phyloP scores from a whole-genome alignment of 768 basidiomycete species.

The Crepidotus variabilis region DNA sequence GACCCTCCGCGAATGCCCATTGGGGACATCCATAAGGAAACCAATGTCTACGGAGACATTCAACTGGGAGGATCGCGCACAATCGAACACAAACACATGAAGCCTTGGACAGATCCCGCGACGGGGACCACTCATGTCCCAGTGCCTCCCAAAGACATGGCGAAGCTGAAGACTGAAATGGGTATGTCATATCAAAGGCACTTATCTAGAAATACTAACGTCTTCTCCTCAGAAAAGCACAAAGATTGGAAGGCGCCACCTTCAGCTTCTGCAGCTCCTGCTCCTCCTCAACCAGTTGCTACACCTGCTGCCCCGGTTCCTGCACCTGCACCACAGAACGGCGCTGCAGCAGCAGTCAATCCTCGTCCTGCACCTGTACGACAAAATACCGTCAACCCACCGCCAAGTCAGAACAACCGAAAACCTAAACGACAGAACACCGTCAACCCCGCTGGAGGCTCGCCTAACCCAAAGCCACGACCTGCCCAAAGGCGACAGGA shows the following conservation, averaged over 20 bases:
- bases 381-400: not conserved
- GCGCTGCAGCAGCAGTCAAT: not conserved
- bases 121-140: conserved; percentile 11
- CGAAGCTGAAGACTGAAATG: conserved; percentile 12
- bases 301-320: no score
- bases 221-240: not conserved
- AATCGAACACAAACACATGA: conserved; percentile 9
- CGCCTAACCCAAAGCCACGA: not conserved
- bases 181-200: conserved; percentile 3
- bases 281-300: not conserved
- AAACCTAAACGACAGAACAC: not conserved
- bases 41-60: conserved; percentile 16
- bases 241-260: not conserved
- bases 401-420: no score
- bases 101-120: conserved; percentile 15
- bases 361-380: not conserved
- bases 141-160: conserved; percentile 5
- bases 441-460: not conserved
- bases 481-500: not conserved
- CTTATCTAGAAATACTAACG: not conserved
- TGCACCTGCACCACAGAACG: no score
- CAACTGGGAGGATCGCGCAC: conserved; percentile 9
- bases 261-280: not conserved
- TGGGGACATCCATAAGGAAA: conserved; percentile 7
- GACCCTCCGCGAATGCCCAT: conserved; percentile 20